A percentile compares a stretch with the other conserved stretches of the same genome.
phyloP scores from a whole-genome alignment of 202 grass and related monocot genomes.

The Carex sylvatica region DNA sequence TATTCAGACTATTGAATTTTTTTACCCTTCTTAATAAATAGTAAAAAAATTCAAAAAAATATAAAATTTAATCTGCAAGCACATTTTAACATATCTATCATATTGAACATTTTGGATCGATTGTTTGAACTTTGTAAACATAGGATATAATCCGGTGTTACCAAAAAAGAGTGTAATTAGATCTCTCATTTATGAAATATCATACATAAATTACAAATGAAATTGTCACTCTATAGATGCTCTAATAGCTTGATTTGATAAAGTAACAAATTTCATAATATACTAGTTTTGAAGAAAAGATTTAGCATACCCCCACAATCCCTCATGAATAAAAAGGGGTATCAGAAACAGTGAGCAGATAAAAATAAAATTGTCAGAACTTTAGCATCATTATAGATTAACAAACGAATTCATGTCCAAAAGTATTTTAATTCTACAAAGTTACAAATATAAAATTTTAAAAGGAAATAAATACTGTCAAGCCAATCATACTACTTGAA shows the following conservation, averaged over 20 bases:
- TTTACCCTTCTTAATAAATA: too few relatives aligned
- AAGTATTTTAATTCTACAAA: conserved; percentile 17
- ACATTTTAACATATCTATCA: too few relatives aligned
- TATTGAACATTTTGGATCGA: too few relatives aligned
- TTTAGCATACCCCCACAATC: background rate
- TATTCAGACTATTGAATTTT: too few relatives aligned
- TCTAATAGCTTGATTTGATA: background rate
- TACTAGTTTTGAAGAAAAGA: conserved; percentile 34
- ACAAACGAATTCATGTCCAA: conserved; percentile 7
- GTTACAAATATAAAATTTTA: conserved; percentile 10
- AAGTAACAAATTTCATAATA: conserved; percentile 35
- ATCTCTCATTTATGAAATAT: too few relatives aligned
- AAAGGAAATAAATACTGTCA: conserved; percentile 20
- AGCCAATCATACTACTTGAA: conserved; percentile 17
- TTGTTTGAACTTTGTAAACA: too few relatives aligned
- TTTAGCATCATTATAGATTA: conserved; percentile 18
- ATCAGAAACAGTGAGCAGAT: background rate
- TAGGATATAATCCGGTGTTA: too few relatives aligned
- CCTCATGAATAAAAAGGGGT: background rate
- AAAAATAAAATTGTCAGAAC: background rate
- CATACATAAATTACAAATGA: too few relatives aligned
- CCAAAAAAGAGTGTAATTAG: too few relatives aligned
- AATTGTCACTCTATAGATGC: too few relatives aligned
- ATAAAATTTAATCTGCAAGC: too few relatives aligned
- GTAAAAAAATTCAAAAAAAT: too few relatives aligned